phyloP scores from a whole-genome alignment of 129 eudicot species.

The Deinandra increscens region DNA sequence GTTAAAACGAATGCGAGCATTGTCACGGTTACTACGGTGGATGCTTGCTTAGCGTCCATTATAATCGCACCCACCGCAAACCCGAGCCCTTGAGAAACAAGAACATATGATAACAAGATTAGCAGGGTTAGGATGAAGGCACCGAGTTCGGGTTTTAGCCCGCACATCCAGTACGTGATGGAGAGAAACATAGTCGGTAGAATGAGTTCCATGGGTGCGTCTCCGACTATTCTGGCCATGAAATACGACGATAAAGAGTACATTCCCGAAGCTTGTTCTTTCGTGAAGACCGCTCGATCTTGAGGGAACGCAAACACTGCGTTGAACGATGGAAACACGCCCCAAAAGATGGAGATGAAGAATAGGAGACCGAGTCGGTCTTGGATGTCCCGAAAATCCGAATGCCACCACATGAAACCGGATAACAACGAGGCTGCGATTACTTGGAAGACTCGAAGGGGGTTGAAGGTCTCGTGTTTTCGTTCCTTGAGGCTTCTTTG shows the following conservation, averaged over 20 bases:
- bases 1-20: slow-evolving; percentile 93
- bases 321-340: slow-evolving; percentile 78
- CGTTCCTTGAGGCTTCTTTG: slow-evolving; percentile 81
- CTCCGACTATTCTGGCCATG: slow-evolving; percentile 80
- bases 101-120: slow-evolving; percentile 60
- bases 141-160: slow-evolving; percentile 60
- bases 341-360: slow-evolving; percentile 91
- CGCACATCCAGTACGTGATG: slow-evolving; percentile 87
- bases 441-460: slow-evolving; percentile 81
- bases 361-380: slow-evolving; percentile 89
- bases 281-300: slow-evolving; percentile 72
- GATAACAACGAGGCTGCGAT: slow-evolving; percentile 67
- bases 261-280: slow-evolving; percentile 92
- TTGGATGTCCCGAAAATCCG: slow-evolving; percentile 63
- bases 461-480: slow-evolving; percentile 78
- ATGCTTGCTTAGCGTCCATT: slow-evolving; percentile 91
- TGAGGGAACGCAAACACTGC: slow-evolving; percentile 94
- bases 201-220: slow-evolving; percentile 86
- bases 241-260: slow-evolving; percentile 82
- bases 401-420: slow-evolving; percentile 97
- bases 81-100: slow-evolving; percentile 91
- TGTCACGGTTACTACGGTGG: slow-evolving; percentile 75
- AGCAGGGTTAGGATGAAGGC: slow-evolving; percentile 56
- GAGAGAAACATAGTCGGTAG: slow-evolving; percentile 71
- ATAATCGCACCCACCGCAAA: slow-evolving; percentile 82